These are phyloP conservation scores for Arctium minus DNA, from an alignment of 129 eudicot genomes.

Conservation along the genomic window DNA sequence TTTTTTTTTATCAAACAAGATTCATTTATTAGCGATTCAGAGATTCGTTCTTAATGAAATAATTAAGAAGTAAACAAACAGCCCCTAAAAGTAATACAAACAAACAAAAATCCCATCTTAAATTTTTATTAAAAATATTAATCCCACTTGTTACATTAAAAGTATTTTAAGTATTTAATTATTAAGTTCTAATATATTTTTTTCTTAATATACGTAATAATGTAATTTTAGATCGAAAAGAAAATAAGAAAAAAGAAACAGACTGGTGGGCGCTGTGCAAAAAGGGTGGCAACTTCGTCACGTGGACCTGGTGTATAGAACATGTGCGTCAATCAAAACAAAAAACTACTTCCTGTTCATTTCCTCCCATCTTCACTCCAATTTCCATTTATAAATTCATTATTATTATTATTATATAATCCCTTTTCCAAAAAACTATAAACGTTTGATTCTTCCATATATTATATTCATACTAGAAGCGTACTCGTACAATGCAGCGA, in stretches of 20 bases:
- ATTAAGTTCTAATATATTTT: too few species aligned
- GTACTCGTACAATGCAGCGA: too few species aligned
- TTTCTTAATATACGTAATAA: too few species aligned
- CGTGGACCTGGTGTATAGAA: not conserved
- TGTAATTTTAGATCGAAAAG: not conserved
- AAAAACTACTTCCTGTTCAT: not conserved
- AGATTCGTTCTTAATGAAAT: too few species aligned
- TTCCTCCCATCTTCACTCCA: not conserved
- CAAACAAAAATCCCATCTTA: not conserved
- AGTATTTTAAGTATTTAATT: too few species aligned
- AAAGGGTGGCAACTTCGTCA: constrained; percentile 17
- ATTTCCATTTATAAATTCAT: not conserved
- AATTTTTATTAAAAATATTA: not conserved
- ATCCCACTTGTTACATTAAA: too few species aligned
- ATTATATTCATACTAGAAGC: too few species aligned
- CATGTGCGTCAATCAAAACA: constrained; percentile 6
- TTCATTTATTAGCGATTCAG: too few species aligned
- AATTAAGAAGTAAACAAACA: too few species aligned
- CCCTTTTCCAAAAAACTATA: not conserved
- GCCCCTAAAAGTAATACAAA: too few species aligned
- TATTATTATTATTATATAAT: too few species aligned
- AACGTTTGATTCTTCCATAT: not conserved
- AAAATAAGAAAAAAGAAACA: not conserved
- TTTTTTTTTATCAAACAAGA: too few species aligned
- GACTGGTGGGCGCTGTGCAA: not conserved